Base-by-base conservation (phyloP, 257 asterid species). In the Nicotiana attenuata region DNA sequence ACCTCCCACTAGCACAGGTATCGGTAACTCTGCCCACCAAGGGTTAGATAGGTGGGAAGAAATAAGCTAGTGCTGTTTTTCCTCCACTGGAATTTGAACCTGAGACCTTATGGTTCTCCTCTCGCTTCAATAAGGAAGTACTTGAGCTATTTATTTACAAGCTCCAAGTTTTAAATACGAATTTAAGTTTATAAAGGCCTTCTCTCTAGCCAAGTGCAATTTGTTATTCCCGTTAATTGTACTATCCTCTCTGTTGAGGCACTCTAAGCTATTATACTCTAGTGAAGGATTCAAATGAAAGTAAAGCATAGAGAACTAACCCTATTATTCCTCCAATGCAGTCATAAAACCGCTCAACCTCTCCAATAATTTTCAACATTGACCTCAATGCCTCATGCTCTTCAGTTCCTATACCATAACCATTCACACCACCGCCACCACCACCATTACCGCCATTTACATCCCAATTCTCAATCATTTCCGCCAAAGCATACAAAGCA, bases 261-360 rank as follows among this genome's bases (percentile, higher is more conserved):
- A 69, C 33, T 38, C 57, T 9, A 41, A 41, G 57, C 57, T n/a
- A 10, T 68, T 20, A 68, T 68, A n/a, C 77, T n/a, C 33, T 14
- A 45, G 20, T 45, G 20, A 45, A 71, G 78, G 35, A 41, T 45
- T 45, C 78, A 45, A 71, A 52, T 14, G 22, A 14, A 9, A 73
- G 78, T 2, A 22, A 47, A 22, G 26, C 8, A 85, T 16, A 78
- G 76, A 59, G 80, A 26, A 87, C 96, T 89, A 78, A 96, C 98
- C 99, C 99, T 53, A 96, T 90, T 71, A 94, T 92, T 81, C 99
- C 99, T 82, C 99, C 98, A 84, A 96, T 91, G 87, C 97, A 94
- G 67, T 96, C 96, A 87, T 94, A 96, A 85, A 96, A 94, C 81
- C 86, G 89, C 87, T 96, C 99, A 41, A 94, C 90, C 59, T 96